phyloP scores from a whole-genome alignment of 371 early-diverging fungal species.

The Synchytrium microbalum region DNA sequence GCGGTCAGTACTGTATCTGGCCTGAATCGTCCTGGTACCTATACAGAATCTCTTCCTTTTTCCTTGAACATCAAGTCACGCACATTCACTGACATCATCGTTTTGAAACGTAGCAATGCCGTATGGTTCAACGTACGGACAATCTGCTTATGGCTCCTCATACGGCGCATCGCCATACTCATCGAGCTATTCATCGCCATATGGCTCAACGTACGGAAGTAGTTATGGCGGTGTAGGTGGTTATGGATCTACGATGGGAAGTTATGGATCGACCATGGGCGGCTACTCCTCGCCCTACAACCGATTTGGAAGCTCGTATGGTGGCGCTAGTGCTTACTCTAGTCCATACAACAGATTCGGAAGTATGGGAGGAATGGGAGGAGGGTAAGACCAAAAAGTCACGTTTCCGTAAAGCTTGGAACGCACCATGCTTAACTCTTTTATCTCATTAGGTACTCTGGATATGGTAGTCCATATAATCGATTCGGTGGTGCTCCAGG shows the following conservation, averaged over 20 bases:
- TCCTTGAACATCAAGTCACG: conserved; percentile 1
- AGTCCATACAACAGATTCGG: conserved; percentile 26
- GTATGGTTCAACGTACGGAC: conserved; percentile 14
- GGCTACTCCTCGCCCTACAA: conserved; percentile 16
- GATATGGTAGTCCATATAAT: conserved; percentile 6
- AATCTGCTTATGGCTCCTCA: not conserved
- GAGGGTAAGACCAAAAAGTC: conserved; percentile 31
- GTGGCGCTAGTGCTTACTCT: conserved; percentile 11
- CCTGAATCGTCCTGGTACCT: not conserved
- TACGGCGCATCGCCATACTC: not conserved
- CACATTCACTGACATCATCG: not conserved
- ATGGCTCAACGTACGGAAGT: conserved; percentile 10
- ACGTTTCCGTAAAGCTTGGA: conserved; percentile 20
- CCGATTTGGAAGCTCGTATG: conserved; percentile 20
- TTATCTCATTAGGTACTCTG: not conserved
- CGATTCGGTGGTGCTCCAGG: conserved; percentile 14
- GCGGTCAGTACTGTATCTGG: conserved; percentile 8
- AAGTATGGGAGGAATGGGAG: conserved; percentile 23
- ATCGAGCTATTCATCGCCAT: not conserved
- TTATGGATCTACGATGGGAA: too few species aligned
- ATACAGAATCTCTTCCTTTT: not conserved
- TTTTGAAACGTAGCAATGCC: not conserved
- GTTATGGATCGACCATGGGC: conserved; percentile 5
- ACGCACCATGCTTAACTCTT: conserved; percentile 21
- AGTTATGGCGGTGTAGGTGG: too few species aligned